Conservation (phyloP, 345 rosid species). For the Corchorus capsularis region DNA sequence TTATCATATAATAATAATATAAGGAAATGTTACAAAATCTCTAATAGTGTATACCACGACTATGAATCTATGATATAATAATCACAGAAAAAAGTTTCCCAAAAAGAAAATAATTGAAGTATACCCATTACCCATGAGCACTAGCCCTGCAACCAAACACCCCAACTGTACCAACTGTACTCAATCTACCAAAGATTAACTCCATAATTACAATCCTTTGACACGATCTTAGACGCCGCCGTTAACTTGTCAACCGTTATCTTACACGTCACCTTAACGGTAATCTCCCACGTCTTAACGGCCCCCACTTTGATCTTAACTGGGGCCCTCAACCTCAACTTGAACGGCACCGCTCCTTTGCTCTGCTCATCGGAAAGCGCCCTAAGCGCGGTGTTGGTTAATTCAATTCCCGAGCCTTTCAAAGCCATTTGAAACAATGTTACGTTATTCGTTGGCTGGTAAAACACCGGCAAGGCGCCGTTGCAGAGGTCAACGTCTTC, state of each 20-base stretch:
- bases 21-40: neutral
- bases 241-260: conserved; percentile 75
- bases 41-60: conserved; percentile 3
- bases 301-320: conserved; percentile 70
- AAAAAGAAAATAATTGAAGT: neutral
- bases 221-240: conserved; percentile 49
- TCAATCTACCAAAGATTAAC: conserved; percentile 53
- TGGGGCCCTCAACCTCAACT: conserved; percentile 54
- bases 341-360: conserved; percentile 56
- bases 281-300: conserved; percentile 72
- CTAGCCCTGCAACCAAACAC: conserved; percentile 14
- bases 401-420: conserved; percentile 49
- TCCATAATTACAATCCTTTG: conserved; percentile 57
- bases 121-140: neutral
- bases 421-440: conserved; percentile 49
- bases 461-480: conserved; percentile 58
- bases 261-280: conserved; percentile 65
- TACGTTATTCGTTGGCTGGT: conserved; percentile 63
- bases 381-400: conserved; percentile 30
- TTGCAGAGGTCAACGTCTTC: conserved; percentile 37
- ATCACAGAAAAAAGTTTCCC: neutral
- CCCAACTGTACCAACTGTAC: neutral
- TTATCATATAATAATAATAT: neutral
- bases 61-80: neutral
- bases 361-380: conserved; percentile 31